A percentile compares a stretch with the other conserved stretches of the same genome.
phyloP scores from a whole-genome alignment of 352 stramenopile species.

The Aphanomyces euteiches region DNA sequence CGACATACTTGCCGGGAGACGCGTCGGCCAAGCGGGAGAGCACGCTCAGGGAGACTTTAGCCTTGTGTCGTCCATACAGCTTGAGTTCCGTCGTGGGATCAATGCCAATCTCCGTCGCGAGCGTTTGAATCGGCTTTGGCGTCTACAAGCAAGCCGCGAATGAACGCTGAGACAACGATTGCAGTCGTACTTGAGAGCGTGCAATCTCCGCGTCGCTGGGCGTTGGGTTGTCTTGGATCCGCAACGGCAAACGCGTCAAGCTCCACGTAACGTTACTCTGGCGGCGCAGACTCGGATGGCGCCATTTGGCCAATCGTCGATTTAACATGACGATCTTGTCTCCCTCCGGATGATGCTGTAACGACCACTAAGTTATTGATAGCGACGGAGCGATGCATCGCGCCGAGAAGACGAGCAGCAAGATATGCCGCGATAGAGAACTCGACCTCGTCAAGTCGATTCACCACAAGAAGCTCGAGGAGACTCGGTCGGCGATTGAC shows the following conservation, averaged over 20 bases:
- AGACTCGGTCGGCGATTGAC: constrained; percentile 30
- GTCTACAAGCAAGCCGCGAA: neutral
- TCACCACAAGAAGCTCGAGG: constrained; percentile 66
- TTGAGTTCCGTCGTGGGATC: constrained; percentile 64
- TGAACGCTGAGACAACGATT: neutral
- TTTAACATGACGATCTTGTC: too few species aligned
- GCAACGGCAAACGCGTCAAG: neutral
- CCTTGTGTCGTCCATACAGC: constrained; percentile 87
- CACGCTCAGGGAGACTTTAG: constrained; percentile 90
- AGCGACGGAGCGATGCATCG: constrained; percentile 47
- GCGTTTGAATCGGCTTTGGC: constrained; percentile 42
- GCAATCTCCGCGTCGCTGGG: constrained; percentile 17
- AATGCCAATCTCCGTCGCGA: constrained; percentile 43
- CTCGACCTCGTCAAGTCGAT: constrained; percentile 65
- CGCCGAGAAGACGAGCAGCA: constrained; percentile 72
- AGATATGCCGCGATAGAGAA: constrained; percentile 63
- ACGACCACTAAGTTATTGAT: too few species aligned
- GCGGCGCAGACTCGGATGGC: too few species aligned
- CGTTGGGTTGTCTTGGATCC: neutral
- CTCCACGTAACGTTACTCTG: neutral
- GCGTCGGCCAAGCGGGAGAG: constrained; percentile 83
- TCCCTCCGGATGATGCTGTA: too few species aligned
- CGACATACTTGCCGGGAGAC: constrained; percentile 95
- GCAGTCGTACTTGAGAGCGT: neutral
- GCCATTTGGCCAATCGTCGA: too few species aligned